Percentiles rank a stretch among this genome's conserved stretches.
These are phyloP conservation scores for Aspergillus jensenii DNA, from an alignment of 2,329 filamentous ascomycete genomes.

Conservation along the genomic window DNA sequence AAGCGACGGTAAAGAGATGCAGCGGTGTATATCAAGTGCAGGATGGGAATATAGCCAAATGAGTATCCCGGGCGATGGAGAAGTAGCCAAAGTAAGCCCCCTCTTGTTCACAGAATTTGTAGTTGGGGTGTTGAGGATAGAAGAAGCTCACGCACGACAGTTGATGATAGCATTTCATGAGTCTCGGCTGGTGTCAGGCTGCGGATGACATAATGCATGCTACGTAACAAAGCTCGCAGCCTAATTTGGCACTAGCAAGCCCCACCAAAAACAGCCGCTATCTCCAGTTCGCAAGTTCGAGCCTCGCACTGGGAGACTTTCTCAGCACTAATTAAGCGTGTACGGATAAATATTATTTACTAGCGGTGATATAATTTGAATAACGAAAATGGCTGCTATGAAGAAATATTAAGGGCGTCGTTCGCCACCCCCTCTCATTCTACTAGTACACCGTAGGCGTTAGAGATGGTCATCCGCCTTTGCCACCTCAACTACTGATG, in stretches of 20 bases:
- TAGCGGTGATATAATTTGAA: background rate
- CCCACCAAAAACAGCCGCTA: background rate
- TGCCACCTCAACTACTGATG: background rate
- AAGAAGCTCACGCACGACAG: constrained; percentile 19
- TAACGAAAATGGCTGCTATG: background rate
- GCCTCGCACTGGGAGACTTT: background rate
- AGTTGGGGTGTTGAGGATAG: constrained; percentile 9
- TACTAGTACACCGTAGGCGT: background rate
- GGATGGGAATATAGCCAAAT: background rate
- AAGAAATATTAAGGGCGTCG: background rate
- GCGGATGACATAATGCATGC: constrained; percentile 28
- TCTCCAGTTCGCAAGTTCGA: constrained; percentile 5
- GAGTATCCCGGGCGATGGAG: background rate
- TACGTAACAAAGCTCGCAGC: constrained; percentile 25
- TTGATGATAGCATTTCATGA: constrained; percentile 15
- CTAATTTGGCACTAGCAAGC: constrained; percentile 9
- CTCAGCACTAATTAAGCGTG: background rate
- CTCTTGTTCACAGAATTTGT: constrained; percentile 6
- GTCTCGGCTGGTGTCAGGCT: constrained; percentile 19
- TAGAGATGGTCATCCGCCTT: background rate
- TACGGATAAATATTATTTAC: background rate
- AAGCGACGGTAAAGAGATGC: constrained; percentile 14
- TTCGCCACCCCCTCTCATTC: background rate
- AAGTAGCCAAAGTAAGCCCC: background rate
- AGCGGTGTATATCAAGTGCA: constrained; percentile 5